Evolutionary conservation across 2,329 filamentous ascomycete genomes (phyloP), one percentile per base, ranked within the genome.

Genomic region (Ophiostoma montium): DNA sequence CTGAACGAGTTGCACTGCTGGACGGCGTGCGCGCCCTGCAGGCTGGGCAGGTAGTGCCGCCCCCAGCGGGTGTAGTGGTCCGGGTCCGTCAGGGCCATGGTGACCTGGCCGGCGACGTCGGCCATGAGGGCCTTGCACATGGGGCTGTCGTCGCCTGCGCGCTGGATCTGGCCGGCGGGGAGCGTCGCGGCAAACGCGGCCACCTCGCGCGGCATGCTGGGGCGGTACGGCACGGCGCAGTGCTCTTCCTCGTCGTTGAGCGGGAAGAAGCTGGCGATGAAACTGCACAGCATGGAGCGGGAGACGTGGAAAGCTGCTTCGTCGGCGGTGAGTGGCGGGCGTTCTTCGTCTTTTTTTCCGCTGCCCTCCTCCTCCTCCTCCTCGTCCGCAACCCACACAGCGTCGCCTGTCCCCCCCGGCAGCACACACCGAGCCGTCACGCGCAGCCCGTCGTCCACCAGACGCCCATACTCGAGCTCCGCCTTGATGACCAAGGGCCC

Each of bases 1-100:
- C 79, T 78, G 68, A 80, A 80, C 0, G 71, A 73, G 58, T 78
- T 79, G 63, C 76, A 78, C 10, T 72, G 61, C 59, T 81, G 78
- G 21, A 69, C 66, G 1, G 66, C 64, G 55, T 82, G 75, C 0
- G 76, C 76, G 52, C 71, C 68, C 23, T 72, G 70, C 2, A 80
- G 64, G 7, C 72, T 75, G 0, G 70, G 71, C 6, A 81, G 67
- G 58, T 75, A 82, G 59, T 80, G 76, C 5, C 58, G 57, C 8
- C 76, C 76, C 78, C 77, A 82, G 58, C 61, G 67, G 2, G 35
- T 3, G 54, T 70, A 76, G 55, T 69, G 69, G 0, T 57, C 51
- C 0, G 49, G 16, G 0, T 55, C 57, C 2, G 61, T 59, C 2
- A 78, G 57, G 0, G 75, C 75, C 15, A 76, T 59, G 6, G 60